These are phyloP conservation scores for Castanopsis chinensis DNA, from an alignment of 306 rosid genomes.

Conservation along the genomic window DNA sequence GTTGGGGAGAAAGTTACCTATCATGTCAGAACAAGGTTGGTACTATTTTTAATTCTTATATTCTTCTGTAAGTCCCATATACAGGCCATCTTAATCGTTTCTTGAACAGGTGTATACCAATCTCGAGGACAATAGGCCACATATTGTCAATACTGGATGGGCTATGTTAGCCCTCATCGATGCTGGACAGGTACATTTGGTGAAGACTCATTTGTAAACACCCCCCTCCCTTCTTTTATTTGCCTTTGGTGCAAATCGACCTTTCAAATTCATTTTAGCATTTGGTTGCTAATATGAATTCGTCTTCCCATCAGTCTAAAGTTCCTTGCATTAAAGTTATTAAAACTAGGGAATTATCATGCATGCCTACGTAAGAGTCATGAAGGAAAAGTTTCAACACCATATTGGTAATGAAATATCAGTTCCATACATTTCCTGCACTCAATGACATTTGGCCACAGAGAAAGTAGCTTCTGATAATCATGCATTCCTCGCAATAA, in stretches of 20 bases:
- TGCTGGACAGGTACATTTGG: constrained; percentile 51
- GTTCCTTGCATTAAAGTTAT: too few relatives aligned
- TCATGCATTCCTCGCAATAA: too few relatives aligned
- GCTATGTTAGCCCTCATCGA: too few relatives aligned
- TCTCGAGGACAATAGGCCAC: constrained; percentile 56
- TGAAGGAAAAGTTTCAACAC: too few relatives aligned
- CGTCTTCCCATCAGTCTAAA: too few relatives aligned
- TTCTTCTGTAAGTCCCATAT: constrained; percentile 8
- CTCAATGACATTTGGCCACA: too few relatives aligned
- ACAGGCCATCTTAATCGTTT: constrained; percentile 4
- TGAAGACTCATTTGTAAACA: neutral
- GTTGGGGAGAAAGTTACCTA: constrained; percentile 89
- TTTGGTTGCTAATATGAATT: neutral
- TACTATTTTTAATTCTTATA: neutral
- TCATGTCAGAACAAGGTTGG: constrained; percentile 77
- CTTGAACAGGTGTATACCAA: constrained; percentile 64
- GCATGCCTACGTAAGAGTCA: too few relatives aligned
- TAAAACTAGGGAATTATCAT: too few relatives aligned
- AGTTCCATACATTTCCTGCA: too few relatives aligned
- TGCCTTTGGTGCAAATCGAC: neutral
- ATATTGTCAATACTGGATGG: constrained; percentile 75
- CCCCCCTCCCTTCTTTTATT: neutral
- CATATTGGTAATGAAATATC: too few relatives aligned
- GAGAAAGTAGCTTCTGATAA: too few relatives aligned
- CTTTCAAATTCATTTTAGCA: neutral